These are phyloP conservation scores for Marchantia polymorpha DNA, from an alignment of 225 moss, liverwort and hornwort species.

Conservation along the genomic window DNA sequence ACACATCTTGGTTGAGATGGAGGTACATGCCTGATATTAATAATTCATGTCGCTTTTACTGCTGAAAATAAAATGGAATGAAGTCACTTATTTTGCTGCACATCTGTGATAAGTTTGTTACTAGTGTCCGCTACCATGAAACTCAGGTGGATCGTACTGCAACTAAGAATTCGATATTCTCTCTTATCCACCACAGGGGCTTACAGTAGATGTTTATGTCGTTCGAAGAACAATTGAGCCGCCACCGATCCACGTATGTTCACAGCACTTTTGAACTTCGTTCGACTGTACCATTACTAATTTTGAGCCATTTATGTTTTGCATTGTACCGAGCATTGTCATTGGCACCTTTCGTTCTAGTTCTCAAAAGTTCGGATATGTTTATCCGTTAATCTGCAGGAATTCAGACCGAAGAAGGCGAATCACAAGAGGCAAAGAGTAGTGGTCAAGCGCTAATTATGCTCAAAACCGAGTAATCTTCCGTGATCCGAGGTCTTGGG, in stretches of 20 bases:
- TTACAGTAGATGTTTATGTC: constrained; percentile 73
- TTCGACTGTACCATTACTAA: too few species aligned
- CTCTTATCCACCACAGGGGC: constrained; percentile 43
- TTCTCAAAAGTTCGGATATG: neutral
- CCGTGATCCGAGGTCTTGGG: too few species aligned
- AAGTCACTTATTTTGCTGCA: neutral
- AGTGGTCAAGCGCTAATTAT: neutral
- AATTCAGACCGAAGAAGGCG: constrained; percentile 8
- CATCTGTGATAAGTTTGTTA: neutral
- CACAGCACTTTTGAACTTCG: neutral
- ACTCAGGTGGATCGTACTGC: neutral
- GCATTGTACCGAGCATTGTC: too few species aligned
- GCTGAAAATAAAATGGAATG: neutral
- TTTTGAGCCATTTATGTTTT: too few species aligned
- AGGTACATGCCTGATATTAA: constrained; percentile 37
- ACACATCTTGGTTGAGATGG: constrained; percentile 56
- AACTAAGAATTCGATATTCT: neutral
- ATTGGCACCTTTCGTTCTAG: neutral
- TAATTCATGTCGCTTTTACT: neutral
- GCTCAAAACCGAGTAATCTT: too few species aligned
- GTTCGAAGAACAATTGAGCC: constrained; percentile 63
- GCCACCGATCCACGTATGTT: constrained; percentile 27
- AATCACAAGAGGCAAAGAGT: constrained; percentile 25
- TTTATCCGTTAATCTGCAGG: constrained; percentile 11
- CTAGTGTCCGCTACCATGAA: neutral